Percentiles rank a stretch among this genome's conserved stretches.
Conservation (phyloP, 257 asterid species). For the Verbascum thapsus region DNA sequence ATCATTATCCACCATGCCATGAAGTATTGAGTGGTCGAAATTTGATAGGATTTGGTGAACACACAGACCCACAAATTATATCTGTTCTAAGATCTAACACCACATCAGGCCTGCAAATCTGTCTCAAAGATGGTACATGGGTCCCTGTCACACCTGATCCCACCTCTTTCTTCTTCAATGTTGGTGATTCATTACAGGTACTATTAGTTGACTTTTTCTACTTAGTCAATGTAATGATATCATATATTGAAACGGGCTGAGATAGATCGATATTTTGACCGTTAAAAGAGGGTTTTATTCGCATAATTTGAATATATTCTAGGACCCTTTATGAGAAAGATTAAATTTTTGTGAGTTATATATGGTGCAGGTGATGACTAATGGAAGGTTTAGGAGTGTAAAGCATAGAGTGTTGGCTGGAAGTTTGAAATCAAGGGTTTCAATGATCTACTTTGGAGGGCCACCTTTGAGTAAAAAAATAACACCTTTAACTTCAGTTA, state of each 20-base stretch:
- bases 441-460: constrained; percentile 76
- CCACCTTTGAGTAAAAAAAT: constrained; percentile 56
- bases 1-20: constrained; percentile 59
- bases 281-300: too few species aligned
- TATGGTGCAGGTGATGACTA: constrained; percentile 55
- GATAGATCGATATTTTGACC: too few species aligned
- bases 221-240: too few species aligned
- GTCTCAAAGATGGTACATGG: constrained; percentile 46
- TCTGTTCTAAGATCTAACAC: constrained; percentile 52
- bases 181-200: constrained; percentile 59
- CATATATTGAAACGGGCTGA: too few species aligned
- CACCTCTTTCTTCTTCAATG: constrained; percentile 54
- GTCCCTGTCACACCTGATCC: constrained; percentile 52
- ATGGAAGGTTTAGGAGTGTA: constrained; percentile 62
- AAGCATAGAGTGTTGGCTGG: constrained; percentile 65
- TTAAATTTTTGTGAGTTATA: too few species aligned
- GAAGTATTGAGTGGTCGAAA: constrained; percentile 41
- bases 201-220: too few species aligned
- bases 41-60: constrained; percentile 58
- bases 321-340: too few species aligned
- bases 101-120: constrained; percentile 49
- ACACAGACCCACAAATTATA: constrained; percentile 61
- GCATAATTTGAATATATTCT: too few species aligned
- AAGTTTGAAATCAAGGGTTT: constrained; percentile 40
- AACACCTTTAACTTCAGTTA: constrained; percentile 37